Evolutionary conservation across 768 basidiomycete species (phyloP).

Genomic region (Panus rudis): DNA sequence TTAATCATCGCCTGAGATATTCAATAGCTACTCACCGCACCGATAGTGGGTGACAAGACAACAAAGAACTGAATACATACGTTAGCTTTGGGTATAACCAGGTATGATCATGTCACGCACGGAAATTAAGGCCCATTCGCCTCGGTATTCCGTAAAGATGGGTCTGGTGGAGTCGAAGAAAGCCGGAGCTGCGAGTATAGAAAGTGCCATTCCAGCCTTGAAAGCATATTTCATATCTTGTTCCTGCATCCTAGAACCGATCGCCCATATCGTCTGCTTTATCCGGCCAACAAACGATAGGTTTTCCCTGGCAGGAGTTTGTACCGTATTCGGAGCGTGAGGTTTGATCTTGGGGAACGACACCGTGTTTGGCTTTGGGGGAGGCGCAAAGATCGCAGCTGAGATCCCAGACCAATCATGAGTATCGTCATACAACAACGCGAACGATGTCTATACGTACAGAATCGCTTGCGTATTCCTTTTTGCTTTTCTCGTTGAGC

Average conservation of each 20-base stretch:
- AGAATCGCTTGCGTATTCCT: slow-evolving; percentile 22
- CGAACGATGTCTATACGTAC: slow-evolving; percentile 13
- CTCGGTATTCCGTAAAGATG: slow-evolving; percentile 73
- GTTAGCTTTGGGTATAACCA: too few species aligned
- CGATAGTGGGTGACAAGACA: slow-evolving; percentile 89
- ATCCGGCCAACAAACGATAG: slow-evolving; percentile 56
- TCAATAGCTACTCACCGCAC: slow-evolving; percentile 50
- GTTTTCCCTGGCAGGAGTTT: slow-evolving; percentile 60
- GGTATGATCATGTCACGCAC: slow-evolving; percentile 37
- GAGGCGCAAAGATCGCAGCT: slow-evolving; percentile 50
- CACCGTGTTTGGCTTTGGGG: slow-evolving; percentile 36
- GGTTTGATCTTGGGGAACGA: slow-evolving; percentile 77
- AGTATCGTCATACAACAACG: not conserved
- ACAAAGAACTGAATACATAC: slow-evolving; percentile 60
- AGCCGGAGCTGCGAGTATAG: slow-evolving; percentile 79
- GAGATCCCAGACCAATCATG: not conserved
- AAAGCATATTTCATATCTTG: slow-evolving; percentile 81
- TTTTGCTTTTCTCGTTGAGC: not conserved
- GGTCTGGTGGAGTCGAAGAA: slow-evolving; percentile 77
- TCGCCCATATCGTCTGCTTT: slow-evolving; percentile 65
- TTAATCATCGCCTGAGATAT: not conserved
- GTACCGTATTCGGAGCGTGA: slow-evolving; percentile 81
- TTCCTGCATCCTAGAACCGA: slow-evolving; percentile 59
- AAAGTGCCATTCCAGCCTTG: slow-evolving; percentile 80
- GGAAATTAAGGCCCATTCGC: slow-evolving; percentile 95